Evolutionary conservation across 257 asterid genomes (phyloP).

Genomic region (Thymus quinquecostatus): DNA sequence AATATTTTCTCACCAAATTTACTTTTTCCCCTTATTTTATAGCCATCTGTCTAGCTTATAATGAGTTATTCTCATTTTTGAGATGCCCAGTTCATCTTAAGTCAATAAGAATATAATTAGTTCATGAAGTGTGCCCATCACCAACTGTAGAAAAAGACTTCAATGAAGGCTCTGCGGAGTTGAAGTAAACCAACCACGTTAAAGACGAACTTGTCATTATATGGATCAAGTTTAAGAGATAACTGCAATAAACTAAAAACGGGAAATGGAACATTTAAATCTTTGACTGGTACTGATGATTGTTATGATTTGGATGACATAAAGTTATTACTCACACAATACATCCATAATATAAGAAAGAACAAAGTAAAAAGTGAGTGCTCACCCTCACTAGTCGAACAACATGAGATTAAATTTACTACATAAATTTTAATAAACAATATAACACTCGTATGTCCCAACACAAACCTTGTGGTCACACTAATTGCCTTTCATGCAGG

Average conservation of each 20-base stretch:
- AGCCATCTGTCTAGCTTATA: no score
- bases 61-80: no score
- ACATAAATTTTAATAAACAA: background rate
- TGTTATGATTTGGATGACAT: background rate
- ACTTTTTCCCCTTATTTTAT: no score
- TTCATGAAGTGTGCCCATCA: conserved; percentile 49
- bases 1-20: no score
- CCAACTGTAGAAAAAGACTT: conserved; percentile 5
- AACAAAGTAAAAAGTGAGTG: background rate
- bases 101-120: no score
- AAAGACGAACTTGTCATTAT: conserved; percentile 15
- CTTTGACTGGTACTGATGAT: background rate
- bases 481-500: background rate
- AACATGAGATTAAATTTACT: conserved; percentile 2
- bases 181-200: conserved; percentile 26
- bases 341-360: background rate
- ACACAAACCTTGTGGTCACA: conserved; percentile 2
- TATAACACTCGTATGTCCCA: background rate
- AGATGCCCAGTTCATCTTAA: no score
- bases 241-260: background rate
- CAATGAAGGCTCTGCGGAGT: conserved; percentile 38
- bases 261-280: background rate
- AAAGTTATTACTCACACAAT: background rate
- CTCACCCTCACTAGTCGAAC: background rate
- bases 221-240: conserved; percentile 1